Evolutionary conservation across 2,329 filamentous ascomycete genomes (phyloP).

Genomic region (Trichophyton rubrum): DNA sequence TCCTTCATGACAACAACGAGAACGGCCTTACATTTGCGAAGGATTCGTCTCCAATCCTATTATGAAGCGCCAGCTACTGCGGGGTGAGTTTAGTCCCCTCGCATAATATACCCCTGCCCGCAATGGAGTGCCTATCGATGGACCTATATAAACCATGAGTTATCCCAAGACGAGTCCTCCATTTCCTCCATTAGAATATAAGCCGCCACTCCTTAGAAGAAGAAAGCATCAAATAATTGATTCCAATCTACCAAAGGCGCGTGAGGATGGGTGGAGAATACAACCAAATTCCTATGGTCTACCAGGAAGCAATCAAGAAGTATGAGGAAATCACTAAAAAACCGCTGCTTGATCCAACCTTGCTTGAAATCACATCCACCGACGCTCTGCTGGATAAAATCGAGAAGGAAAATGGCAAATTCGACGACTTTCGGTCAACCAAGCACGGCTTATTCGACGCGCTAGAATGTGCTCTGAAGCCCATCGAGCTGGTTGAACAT

Average conservation of each 20-base stretch:
- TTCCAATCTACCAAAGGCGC: not conserved
- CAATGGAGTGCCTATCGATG: not conserved
- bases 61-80: not conserved
- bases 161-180: not conserved
- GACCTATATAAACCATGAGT: not conserved
- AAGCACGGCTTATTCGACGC: slow-evolving; percentile 25
- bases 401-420: slow-evolving; percentile 27
- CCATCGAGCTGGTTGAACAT: slow-evolving; percentile 32
- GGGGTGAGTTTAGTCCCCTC: not conserved
- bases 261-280: not conserved
- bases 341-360: slow-evolving; percentile 7
- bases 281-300: slow-evolving; percentile 9
- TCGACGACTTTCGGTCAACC: slow-evolving; percentile 28
- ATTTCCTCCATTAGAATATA: not conserved
- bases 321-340: slow-evolving; percentile 11
- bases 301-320: slow-evolving; percentile 7
- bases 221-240: not conserved
- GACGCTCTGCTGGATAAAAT: slow-evolving; percentile 24
- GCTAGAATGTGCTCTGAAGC: slow-evolving; percentile 17
- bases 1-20: not conserved
- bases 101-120: not conserved
- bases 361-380: slow-evolving; percentile 20
- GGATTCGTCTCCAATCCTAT: not conserved
- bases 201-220: not conserved
- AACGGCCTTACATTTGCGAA: not conserved